phyloP scores from a whole-genome alignment of 2,329 filamentous ascomycete species.

The Hypoxylon sp. region DNA sequence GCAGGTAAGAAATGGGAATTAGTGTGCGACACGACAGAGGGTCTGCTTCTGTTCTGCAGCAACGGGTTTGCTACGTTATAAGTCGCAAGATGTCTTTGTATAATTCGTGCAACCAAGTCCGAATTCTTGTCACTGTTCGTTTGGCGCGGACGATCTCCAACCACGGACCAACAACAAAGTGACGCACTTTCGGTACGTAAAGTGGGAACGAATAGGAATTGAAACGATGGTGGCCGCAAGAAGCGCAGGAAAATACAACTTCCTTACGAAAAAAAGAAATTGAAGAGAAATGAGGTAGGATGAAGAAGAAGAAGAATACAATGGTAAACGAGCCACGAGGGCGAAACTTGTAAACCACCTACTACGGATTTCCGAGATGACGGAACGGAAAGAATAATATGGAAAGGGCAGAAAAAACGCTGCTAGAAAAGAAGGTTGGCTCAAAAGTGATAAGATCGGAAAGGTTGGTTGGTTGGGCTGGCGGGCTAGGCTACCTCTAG shows the following conservation, averaged over 20 bases:
- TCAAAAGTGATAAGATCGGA: constrained; percentile 34
- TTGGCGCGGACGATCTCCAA: constrained; percentile 32
- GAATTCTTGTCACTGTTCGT: constrained; percentile 34
- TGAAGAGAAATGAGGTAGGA: constrained; percentile 32
- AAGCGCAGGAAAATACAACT: constrained; percentile 35
- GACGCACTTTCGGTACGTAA: constrained; percentile 38
- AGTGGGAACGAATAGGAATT: constrained; percentile 36
- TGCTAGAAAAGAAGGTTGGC: constrained; percentile 20
- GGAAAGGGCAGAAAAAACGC: constrained; percentile 14
- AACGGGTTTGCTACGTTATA: constrained; percentile 20
- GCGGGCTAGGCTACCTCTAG: too few species aligned
- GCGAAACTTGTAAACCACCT: constrained; percentile 26
- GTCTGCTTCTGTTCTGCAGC: constrained; percentile 29
- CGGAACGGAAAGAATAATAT: constrained; percentile 25
- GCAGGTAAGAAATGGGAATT: constrained; percentile 34
- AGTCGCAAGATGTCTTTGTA: constrained; percentile 27
- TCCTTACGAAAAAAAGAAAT: constrained; percentile 15
- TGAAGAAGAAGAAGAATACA: constrained; percentile 39
- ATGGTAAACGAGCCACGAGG: constrained; percentile 34
- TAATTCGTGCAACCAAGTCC: constrained; percentile 27
- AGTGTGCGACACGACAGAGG: constrained; percentile 28
- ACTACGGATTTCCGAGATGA: constrained; percentile 34
- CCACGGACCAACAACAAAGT: constrained; percentile 42
- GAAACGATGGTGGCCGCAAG: constrained; percentile 35
- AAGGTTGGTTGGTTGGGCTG: background rate